Conservation (phyloP, 768 basidiomycete genomes). For the Phlebiopsis gigantea region DNA sequence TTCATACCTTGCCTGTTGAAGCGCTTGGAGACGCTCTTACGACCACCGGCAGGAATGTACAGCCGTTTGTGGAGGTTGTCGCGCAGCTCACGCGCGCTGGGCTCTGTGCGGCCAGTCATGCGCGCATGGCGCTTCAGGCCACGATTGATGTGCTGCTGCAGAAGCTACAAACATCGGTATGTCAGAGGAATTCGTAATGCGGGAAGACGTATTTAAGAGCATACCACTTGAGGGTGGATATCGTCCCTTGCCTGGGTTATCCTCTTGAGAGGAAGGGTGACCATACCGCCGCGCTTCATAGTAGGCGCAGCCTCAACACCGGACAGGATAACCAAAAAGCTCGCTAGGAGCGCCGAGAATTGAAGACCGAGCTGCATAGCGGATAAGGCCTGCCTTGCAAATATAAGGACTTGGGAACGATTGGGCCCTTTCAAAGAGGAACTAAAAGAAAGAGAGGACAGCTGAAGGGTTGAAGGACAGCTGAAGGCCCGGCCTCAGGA, state of each 20-base stretch:
- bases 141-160: slow-evolving; percentile 71
- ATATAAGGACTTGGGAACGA: slow-evolving; percentile 18
- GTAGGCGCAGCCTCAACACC: slow-evolving; percentile 40
- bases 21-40: slow-evolving; percentile 11
- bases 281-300: slow-evolving; percentile 25
- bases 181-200: background rate
- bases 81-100: slow-evolving; percentile 42
- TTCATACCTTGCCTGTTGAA: slow-evolving; percentile 14
- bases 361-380: slow-evolving; percentile 53
- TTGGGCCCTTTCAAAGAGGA: slow-evolving; percentile 19
- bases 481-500: slow-evolving; percentile 34
- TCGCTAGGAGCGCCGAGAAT: slow-evolving; percentile 48
- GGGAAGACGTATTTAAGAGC: slow-evolving; percentile 14
- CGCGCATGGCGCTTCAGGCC: slow-evolving; percentile 58
- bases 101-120: slow-evolving; percentile 56
- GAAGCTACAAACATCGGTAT: slow-evolving; percentile 34
- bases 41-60: slow-evolving; percentile 29
- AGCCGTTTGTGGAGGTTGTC: slow-evolving; percentile 39
- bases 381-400: slow-evolving; percentile 21
- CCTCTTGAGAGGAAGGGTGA: slow-evolving; percentile 40
- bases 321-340: slow-evolving; percentile 38
- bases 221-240: slow-evolving; percentile 39
- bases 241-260: slow-evolving; percentile 24
- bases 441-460: slow-evolving; percentile 17
- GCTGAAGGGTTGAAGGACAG: slow-evolving; percentile 19